Evolutionary conservation across 1,139 yeast species (phyloP).

Genomic region (Meyerozyma carpophila): DNA sequence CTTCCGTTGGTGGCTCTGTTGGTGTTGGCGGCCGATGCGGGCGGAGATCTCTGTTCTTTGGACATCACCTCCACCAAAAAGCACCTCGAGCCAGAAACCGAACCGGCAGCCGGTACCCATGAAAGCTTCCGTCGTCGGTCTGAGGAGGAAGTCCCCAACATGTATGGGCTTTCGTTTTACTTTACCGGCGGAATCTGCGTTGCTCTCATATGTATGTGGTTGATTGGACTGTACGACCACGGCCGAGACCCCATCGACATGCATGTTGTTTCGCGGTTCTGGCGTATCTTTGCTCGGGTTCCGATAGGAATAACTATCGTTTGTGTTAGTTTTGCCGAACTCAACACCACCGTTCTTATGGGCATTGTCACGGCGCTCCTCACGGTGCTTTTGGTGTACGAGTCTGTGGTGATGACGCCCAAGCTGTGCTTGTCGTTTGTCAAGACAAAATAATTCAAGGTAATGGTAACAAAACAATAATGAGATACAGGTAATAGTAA

Average conservation of each 20-base stretch:
- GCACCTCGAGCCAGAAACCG: conserved; percentile 4
- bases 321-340: conserved; percentile 41
- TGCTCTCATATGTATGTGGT: conserved; percentile 27
- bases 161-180: conserved; percentile 39
- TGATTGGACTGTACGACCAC: conserved; percentile 35
- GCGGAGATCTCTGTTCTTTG: conserved; percentile 42
- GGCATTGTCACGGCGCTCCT: conserved; percentile 36
- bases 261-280: conserved; percentile 27
- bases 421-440: conserved; percentile 8
- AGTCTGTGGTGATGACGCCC: conserved; percentile 27
- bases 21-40: conserved; percentile 59
- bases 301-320: conserved; percentile 36
- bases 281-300: conserved; percentile 36
- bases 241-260: conserved; percentile 28
- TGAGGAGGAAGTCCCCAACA: conserved; percentile 18
- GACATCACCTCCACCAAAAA: conserved; percentile 10
- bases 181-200: conserved; percentile 48
- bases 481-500: too few relatives aligned
- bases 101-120: conserved; percentile 6
- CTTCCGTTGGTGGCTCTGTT: conserved; percentile 48
- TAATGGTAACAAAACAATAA: too few relatives aligned
- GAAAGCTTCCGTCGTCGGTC: conserved; percentile 7
- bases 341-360: conserved; percentile 37
- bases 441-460: background rate
- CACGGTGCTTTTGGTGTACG: conserved; percentile 28